phyloP scores from a whole-genome alignment of 305 asterid genomes.

The Fraxinus greggii region DNA sequence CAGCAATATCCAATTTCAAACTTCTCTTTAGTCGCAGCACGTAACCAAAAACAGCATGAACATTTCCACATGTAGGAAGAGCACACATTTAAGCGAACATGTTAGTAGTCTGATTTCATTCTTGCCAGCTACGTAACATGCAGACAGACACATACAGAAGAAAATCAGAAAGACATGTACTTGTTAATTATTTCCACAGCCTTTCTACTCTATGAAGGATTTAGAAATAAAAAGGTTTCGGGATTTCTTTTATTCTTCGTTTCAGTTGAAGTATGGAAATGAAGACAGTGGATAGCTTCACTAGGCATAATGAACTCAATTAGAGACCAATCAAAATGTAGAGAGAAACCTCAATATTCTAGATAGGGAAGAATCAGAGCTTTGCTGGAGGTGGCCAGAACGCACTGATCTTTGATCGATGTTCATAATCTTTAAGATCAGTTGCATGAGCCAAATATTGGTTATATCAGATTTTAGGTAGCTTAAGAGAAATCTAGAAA shows the following conservation, averaged over 20 bases:
- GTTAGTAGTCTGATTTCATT: neutral
- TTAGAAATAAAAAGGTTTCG: neutral
- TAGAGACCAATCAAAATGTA: neutral
- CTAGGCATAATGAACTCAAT: neutral
- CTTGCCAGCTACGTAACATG: neutral
- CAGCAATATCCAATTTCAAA: neutral
- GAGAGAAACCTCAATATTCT: neutral
- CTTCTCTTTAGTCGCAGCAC: neutral
- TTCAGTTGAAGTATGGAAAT: neutral
- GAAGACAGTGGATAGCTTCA: neutral
- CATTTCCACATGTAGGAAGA: neutral
- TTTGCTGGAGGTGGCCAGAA: neutral
- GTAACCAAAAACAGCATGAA: neutral
- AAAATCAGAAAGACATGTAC: neutral
- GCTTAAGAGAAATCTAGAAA: neutral
- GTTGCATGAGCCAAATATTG: neutral
- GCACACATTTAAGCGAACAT: neutral
- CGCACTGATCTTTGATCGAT: neutral
- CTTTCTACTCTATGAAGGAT: neutral
- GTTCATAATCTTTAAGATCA: neutral
- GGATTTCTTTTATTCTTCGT: neutral
- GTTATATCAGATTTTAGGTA: neutral
- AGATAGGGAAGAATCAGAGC: neutral
- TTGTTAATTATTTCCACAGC: neutral
- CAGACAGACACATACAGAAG: neutral